phyloP scores from a whole-genome alignment of 2,329 filamentous ascomycete genomes.

The Diaporthe capsici region DNA sequence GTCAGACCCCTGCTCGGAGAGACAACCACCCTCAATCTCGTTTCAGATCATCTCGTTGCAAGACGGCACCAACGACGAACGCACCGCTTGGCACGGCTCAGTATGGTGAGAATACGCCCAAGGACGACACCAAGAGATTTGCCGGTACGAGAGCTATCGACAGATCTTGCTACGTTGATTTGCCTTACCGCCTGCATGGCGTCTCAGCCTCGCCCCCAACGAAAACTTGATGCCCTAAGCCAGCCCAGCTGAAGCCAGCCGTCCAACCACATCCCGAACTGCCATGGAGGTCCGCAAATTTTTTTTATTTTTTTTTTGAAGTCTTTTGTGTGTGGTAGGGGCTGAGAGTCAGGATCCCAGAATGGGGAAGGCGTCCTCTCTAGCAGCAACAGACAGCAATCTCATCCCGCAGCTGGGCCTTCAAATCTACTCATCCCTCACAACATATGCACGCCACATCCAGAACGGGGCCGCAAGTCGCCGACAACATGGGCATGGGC shows the following conservation, averaged over 20 bases:
- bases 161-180: neutral
- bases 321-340: neutral
- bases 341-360: neutral
- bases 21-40: conserved; percentile 2
- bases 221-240: neutral
- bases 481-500: neutral
- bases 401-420: neutral
- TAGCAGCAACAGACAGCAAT: neutral
- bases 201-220: neutral
- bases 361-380: neutral
- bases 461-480: neutral
- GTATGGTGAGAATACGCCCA: neutral
- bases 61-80: neutral
- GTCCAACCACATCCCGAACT: neutral
- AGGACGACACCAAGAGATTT: neutral
- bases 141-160: neutral
- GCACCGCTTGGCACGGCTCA: neutral
- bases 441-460: neutral
- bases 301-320: neutral
- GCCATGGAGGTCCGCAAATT: neutral
- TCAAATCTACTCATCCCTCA: neutral
- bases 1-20: conserved; percentile 12
- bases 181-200: neutral
- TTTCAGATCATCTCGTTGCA: neutral
- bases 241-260: neutral